A percentile compares a stretch with the other conserved stretches of the same genome.
Conservation (phyloP, 768 basidiomycete species). For the Russula abietina region DNA sequence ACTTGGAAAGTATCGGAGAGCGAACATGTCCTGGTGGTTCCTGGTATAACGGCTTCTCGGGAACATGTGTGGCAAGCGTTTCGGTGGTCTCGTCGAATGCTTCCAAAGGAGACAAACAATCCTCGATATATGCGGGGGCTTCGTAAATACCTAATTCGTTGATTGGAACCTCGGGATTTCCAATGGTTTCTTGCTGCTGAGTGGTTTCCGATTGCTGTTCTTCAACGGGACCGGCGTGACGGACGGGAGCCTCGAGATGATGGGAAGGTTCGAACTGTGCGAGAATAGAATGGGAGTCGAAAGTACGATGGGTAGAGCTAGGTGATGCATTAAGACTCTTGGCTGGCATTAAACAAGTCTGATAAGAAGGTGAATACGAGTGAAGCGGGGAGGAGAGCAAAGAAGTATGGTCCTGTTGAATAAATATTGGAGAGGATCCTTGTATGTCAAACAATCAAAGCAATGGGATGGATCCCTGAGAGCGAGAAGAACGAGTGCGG, state of each 20-base stretch:
- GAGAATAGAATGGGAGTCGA: slow-evolving; percentile 18
- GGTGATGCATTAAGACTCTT: slow-evolving; percentile 21
- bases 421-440: slow-evolving; percentile 10
- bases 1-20: slow-evolving; percentile 25
- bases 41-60: slow-evolving; percentile 1
- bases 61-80: not conserved
- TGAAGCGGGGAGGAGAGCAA: not conserved
- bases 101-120: slow-evolving; percentile 14
- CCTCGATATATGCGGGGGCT: not conserved
- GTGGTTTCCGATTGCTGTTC: not conserved
- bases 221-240: not conserved
- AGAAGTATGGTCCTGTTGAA: slow-evolving; percentile 4
- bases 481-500: not conserved
- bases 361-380: not conserved
- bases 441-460: not conserved
- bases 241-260: not conserved
- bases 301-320: slow-evolving; percentile 2
- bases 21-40: slow-evolving; percentile 20
- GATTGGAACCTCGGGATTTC: not conserved
- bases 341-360: slow-evolving; percentile 23
- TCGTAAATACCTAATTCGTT: slow-evolving; percentile 19
- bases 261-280: slow-evolving; percentile 15
- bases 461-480: not conserved
- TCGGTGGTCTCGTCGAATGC: slow-evolving; percentile 6
- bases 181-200: not conserved